Evolutionary conservation across 129 eudicot species (phyloP).

Genomic region (Artemisia argyi): DNA sequence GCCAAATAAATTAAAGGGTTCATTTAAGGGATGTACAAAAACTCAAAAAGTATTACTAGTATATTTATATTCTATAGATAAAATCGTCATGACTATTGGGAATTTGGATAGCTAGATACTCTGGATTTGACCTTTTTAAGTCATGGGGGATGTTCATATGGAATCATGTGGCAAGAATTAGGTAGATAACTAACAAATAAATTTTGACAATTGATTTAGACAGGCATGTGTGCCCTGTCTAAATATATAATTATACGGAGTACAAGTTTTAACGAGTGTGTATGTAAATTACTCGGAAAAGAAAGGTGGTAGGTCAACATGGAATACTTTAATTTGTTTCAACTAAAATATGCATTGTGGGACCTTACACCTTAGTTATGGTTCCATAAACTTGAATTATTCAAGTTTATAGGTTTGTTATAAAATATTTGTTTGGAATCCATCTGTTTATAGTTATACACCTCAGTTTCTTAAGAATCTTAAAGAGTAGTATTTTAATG

Average conservation of each 20-base stretch:
- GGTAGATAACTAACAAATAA: conserved; percentile 12
- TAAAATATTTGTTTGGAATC: no score
- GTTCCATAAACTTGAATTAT: not conserved
- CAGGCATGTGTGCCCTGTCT: not conserved
- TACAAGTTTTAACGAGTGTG: no score
- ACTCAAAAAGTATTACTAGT: no score
- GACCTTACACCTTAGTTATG: not conserved
- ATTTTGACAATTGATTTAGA: conserved; percentile 10
- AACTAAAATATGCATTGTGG: conserved; percentile 20
- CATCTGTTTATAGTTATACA: not conserved
- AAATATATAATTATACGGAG: no score
- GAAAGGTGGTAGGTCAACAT: conserved; percentile 18
- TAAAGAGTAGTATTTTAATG: not conserved
- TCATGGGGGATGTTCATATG: conserved; percentile 10
- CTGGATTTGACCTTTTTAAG: not conserved
- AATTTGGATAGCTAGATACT: not conserved
- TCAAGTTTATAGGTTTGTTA: no score
- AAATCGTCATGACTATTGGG: no score
- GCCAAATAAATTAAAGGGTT: no score
- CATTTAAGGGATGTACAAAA: no score
- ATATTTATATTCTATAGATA: no score
- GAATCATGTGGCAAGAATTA: conserved; percentile 19
- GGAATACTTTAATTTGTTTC: conserved; percentile 15
- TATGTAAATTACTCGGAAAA: no score
- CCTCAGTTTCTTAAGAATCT: not conserved